Percentiles rank a stretch among this genome's conserved stretches.
phyloP scores from a whole-genome alignment of 352 stramenopile species.

The Pythium pyrilobum region DNA sequence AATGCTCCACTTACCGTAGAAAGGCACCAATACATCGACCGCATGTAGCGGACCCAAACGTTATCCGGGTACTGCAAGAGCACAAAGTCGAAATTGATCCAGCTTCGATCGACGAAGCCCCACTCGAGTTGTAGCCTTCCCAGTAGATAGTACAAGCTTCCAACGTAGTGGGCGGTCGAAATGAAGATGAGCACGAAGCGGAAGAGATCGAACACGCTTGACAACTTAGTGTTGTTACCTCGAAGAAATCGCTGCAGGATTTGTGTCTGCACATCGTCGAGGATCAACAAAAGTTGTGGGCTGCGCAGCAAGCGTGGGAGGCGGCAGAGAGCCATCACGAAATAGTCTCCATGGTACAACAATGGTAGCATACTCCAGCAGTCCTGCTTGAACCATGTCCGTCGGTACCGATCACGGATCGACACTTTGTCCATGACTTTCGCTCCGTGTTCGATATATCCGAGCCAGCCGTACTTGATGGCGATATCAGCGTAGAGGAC shows the following conservation, averaged over 20 bases:
- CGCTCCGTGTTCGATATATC: constrained; percentile 18
- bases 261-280: constrained; percentile 20
- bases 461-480: constrained; percentile 14
- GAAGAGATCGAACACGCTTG: constrained; percentile 25
- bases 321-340: constrained; percentile 17
- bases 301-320: constrained; percentile 21
- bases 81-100: constrained; percentile 53
- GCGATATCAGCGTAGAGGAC: constrained; percentile 23
- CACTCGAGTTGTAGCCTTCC: constrained; percentile 18
- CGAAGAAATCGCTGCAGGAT: constrained; percentile 22
- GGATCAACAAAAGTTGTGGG: constrained; percentile 17
- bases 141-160: constrained; percentile 26
- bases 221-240: constrained; percentile 20
- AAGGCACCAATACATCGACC: constrained; percentile 74
- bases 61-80: constrained; percentile 46
- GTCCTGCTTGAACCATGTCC: constrained; percentile 18
- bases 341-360: constrained; percentile 18
- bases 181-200: constrained; percentile 28
- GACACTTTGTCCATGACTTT: constrained; percentile 15
- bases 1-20: constrained; percentile 38
- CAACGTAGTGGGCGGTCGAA: constrained; percentile 23
- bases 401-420: constrained; percentile 20
- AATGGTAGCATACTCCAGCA: constrained; percentile 26
- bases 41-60: constrained; percentile 56
- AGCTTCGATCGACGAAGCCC: constrained; percentile 27